These are phyloP conservation scores for Trametes pubescens DNA, from an alignment of 1,284 basidiomycete genomes.

Conservation along the genomic window DNA sequence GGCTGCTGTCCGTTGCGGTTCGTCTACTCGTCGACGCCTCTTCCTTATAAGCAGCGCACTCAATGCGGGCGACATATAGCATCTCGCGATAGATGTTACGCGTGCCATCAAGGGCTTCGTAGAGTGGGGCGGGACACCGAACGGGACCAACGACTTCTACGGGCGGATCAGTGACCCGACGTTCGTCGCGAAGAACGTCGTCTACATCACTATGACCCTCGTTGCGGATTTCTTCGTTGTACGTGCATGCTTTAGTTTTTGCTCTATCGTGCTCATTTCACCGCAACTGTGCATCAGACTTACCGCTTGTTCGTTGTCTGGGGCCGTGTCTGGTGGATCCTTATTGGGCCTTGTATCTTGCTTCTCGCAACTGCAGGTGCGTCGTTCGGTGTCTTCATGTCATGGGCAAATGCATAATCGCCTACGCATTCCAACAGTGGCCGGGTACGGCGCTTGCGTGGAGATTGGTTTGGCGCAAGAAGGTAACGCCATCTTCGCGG, in stretches of 20 bases:
- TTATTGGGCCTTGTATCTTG: slow-evolving; percentile 21
- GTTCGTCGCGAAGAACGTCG: slow-evolving; percentile 31
- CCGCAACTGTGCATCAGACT: not conserved
- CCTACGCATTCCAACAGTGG: slow-evolving; percentile 8
- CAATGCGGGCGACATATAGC: slow-evolving; percentile 9
- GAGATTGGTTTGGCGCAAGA: slow-evolving; percentile 27
- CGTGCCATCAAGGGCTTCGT: slow-evolving; percentile 29
- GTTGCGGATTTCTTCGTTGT: slow-evolving; percentile 31
- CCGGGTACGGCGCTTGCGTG: slow-evolving; percentile 31
- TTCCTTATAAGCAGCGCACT: not conserved
- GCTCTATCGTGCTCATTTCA: not conserved
- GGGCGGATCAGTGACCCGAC: slow-evolving; percentile 25
- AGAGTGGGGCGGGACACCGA: slow-evolving; percentile 19
- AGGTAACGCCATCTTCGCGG: slow-evolving; percentile 27
- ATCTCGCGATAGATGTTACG: slow-evolving; percentile 26
- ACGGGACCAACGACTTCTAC: slow-evolving; percentile 25
- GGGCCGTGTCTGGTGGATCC: slow-evolving; percentile 26
- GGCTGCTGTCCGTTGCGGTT: slow-evolving; percentile 27
- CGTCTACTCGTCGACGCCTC: not conserved
- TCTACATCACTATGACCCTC: slow-evolving; percentile 33
- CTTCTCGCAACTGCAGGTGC: slow-evolving; percentile 28
- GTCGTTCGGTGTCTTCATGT: not conserved
- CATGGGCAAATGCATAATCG: not conserved
- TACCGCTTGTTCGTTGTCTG: slow-evolving; percentile 32
- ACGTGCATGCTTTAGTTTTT: not conserved